Conservation (phyloP, 1,139 yeast genomes). For the Kazachstania sp. region DNA sequence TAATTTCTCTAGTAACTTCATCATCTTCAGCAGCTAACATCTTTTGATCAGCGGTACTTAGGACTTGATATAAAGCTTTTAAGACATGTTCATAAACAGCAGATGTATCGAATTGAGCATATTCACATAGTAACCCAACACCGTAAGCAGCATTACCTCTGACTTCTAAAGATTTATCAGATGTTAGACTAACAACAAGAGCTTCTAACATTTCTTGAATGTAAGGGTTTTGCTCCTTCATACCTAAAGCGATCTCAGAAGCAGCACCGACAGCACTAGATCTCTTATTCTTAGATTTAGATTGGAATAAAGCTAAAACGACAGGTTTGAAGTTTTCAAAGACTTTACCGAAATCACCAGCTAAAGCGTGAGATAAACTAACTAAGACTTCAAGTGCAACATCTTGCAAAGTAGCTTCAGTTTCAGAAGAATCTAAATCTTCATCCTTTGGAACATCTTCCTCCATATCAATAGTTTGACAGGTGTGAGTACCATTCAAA, state of each 20-base stretch:
- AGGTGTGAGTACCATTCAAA: constrained; percentile 71
- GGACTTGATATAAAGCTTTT: constrained; percentile 67
- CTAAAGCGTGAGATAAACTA: constrained; percentile 59
- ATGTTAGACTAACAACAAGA: constrained; percentile 57
- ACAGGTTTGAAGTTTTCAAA: constrained; percentile 67
- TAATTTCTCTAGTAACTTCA: constrained; percentile 72
- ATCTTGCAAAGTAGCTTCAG: constrained; percentile 79
- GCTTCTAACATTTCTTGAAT: constrained; percentile 62
- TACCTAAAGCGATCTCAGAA: constrained; percentile 78
- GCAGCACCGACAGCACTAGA: constrained; percentile 80
- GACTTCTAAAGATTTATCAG: constrained; percentile 79
- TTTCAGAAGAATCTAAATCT: constrained; percentile 69
- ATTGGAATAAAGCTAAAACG: constrained; percentile 50
- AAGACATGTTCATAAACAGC: constrained; percentile 61
- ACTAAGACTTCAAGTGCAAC: constrained; percentile 80
- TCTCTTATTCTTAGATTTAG: constrained; percentile 67
- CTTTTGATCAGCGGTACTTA: constrained; percentile 69
- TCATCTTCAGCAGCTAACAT: constrained; percentile 52
- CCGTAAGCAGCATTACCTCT: constrained; percentile 96
- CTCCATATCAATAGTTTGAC: constrained; percentile 61
- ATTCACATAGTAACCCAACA: constrained; percentile 70
- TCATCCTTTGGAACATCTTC: constrained; percentile 43
- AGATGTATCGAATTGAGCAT: constrained; percentile 51
- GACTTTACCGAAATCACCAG: constrained; percentile 59
- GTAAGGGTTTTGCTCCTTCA: constrained; percentile 61